phyloP scores from a whole-genome alignment of 257 asterid species.

The Nicotiana knightiana region DNA sequence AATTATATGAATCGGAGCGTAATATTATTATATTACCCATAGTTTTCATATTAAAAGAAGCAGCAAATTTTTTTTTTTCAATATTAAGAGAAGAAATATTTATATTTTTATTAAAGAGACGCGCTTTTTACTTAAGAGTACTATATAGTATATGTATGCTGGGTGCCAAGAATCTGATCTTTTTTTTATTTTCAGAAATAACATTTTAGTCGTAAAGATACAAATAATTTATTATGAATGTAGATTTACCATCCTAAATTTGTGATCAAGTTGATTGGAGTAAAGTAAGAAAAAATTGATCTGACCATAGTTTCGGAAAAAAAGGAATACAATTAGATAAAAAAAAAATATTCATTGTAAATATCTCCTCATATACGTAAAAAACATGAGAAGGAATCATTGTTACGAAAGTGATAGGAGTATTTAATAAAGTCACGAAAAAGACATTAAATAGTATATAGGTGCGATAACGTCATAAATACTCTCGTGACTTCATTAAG shows the following conservation, averaged over 20 bases:
- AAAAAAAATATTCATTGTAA: background rate
- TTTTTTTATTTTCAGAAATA: background rate
- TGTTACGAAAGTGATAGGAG: background rate
- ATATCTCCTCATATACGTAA: background rate
- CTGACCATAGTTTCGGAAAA: background rate
- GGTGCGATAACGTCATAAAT: background rate
- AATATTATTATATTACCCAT: background rate
- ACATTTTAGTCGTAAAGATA: background rate
- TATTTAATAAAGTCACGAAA: conserved; percentile 7
- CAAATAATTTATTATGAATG: background rate
- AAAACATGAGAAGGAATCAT: background rate
- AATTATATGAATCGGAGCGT: too few relatives aligned
- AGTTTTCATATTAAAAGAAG: background rate
- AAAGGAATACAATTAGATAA: too few relatives aligned
- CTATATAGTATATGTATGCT: too few relatives aligned
- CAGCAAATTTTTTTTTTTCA: background rate
- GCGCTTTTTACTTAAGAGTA: too few relatives aligned
- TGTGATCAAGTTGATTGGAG: background rate
- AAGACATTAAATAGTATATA: background rate
- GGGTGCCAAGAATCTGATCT: background rate
- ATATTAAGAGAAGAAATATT: background rate
- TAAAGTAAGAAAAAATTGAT: background rate
- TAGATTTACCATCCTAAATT: background rate
- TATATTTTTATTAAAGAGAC: background rate
- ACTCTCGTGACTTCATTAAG: background rate